Base-by-base conservation (phyloP, 129 eudicot genomes). In the Centrapalus pauciflorus region DNA sequence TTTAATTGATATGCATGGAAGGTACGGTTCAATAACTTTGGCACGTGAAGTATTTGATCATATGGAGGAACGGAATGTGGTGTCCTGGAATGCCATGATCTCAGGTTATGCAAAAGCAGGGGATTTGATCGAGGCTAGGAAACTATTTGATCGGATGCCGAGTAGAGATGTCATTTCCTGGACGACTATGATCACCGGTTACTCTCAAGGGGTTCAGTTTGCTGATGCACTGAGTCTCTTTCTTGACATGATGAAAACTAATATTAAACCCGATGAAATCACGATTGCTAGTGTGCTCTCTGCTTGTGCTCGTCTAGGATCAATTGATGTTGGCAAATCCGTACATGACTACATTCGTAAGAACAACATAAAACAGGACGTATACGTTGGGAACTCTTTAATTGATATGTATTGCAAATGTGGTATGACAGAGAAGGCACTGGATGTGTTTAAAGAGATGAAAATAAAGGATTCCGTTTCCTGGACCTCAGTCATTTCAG, bases 71-170 rank as follows among this genome's bases (percentile, higher is more conserved):
- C 84, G 67, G 25, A 87, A 84, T 49, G 10, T 73, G 7, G 95
- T 87, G 66, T 83, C 95, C 20, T 87, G 95, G 90, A 84, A 87
- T 30, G 69, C 90, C n/a, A 72, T 87, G 82, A 79, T 84, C 57
- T 74, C 57, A 14, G 75, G 77, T 55, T 74, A 78, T 74, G 86
- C 64, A 14, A 88, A 82, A 75, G 51, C 56, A 1, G 88, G 91
- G 20, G 75, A 84, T 64, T 77, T 84, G 51, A 73, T 9, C 5
- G 25, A 73, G 3, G 91, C 91, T 4, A 80, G 78, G 64, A 77
- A 45, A 55, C 67, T 87, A 4, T 87, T 87, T 40, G 80, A 84
- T 75, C 52, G 71, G 16, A 79, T 84, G 86, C 86, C 88, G 0
- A 70, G 68, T 28, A 74, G 79, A 61, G 91, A 88, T 69, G 86